Evolutionary conservation across 2,329 filamentous ascomycete species (phyloP).

Genomic region (Diaporthe longicolla): DNA sequence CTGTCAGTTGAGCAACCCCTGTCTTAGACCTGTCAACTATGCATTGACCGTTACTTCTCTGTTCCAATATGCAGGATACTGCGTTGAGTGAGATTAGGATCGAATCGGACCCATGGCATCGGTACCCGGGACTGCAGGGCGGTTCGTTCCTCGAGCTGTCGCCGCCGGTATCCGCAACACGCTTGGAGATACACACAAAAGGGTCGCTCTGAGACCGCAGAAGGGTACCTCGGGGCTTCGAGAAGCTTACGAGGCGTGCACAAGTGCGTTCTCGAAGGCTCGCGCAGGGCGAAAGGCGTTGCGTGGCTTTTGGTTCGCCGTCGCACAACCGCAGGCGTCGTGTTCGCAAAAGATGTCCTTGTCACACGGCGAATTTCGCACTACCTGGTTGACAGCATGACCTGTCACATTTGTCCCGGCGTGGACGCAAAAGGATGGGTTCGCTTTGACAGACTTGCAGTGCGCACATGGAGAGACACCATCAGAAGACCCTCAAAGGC

Average conservation of each 20-base stretch:
- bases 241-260: conserved; percentile 8
- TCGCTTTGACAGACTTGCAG: conserved; percentile 26
- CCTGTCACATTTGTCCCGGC: conserved; percentile 22
- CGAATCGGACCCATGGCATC: conserved; percentile 29
- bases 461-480: conserved; percentile 19
- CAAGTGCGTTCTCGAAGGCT: conserved; percentile 13
- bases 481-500: background rate
- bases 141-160: conserved; percentile 2
- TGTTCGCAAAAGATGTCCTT: conserved; percentile 13
- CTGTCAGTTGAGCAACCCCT: conserved; percentile 37
- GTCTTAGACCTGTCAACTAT: conserved; percentile 37
- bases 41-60: conserved; percentile 32
- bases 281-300: conserved; percentile 24
- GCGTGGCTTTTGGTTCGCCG: conserved; percentile 14
- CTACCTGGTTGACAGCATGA: conserved; percentile 31
- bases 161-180: conserved; percentile 22
- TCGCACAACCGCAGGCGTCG: conserved; percentile 25
- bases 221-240: conserved; percentile 19
- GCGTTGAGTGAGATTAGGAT: conserved; percentile 28
- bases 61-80: conserved; percentile 31
- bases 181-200: background rate
- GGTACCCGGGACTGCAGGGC: conserved; percentile 27
- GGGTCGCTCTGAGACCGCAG: conserved; percentile 1
- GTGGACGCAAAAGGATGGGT: conserved; percentile 1
- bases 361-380: conserved; percentile 19